Evolutionary conservation across 441 rosid genomes (phyloP), one percentile per base, ranked within the genome.

Genomic region (Mallotus repandus): DNA sequence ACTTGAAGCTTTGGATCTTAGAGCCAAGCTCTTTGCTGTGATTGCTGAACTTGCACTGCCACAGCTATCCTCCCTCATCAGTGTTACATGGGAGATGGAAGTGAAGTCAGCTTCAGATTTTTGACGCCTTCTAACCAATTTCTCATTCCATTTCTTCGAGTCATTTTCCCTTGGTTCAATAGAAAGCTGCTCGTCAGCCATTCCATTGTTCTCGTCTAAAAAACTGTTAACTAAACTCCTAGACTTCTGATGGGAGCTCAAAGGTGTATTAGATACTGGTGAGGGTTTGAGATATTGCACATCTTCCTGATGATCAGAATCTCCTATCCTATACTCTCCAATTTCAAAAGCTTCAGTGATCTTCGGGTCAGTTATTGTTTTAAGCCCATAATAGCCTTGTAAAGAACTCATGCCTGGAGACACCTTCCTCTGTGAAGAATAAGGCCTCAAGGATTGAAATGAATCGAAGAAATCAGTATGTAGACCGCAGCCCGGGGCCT

Each of bases 401-500:
- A 89, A 79, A 49, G 82, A 78, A 73, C 69, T 82, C 93, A 89
- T 89, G 71, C 91, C 89, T 22, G 82, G 80, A 81, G 91, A 84
- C 52, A 80, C 80, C 81, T 75, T 76, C 64, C 45, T 73, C 57
- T 72, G 63, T 38, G 89, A 78, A 41, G 90, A 78, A n/a, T 76
- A 83, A 67, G 83, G 77, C 71, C 81, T 86, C 72, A 89, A 80
- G 54, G 96, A 84, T 74, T 76, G 91, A 77, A 92, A 92, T 38
- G 95, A 89, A 65, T 88, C 88, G 11, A 89, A 73, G 32, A 86
- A 67, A 35, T 85, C 84, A 45, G 63, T 35, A 46, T 82, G 77
- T 62, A 15, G 46, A 57, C 54, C 64, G 60, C 29, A 75, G 38
- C 76, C 43, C 15, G 88, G 72, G 64, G 78, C 76, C 52, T 45